Conservation (phyloP, 306 rosid species). For the Cucurbita ficifolia region DNA sequence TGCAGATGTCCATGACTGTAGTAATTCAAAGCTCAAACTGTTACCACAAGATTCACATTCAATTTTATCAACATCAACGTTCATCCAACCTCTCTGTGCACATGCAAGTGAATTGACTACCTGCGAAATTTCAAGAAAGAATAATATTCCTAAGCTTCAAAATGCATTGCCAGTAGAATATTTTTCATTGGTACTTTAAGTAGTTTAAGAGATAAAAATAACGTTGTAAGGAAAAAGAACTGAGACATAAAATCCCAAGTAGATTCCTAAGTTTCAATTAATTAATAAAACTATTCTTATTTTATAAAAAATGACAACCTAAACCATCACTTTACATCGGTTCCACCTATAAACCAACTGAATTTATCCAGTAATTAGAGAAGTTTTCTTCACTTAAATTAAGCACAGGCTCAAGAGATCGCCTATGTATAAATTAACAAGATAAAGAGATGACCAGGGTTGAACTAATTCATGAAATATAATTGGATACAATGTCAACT, state of each 20-base stretch:
- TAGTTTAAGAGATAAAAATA: neutral
- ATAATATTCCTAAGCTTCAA: neutral
- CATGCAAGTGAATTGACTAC: slow-evolving; percentile 60
- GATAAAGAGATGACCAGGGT: neutral
- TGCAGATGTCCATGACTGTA: slow-evolving; percentile 48
- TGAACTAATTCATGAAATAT: neutral
- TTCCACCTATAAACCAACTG: neutral
- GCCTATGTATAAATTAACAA: neutral
- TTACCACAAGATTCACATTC: slow-evolving; percentile 77
- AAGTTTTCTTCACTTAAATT: neutral
- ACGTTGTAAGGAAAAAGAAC: slow-evolving; percentile 5
- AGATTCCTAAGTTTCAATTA: neutral
- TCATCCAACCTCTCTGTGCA: slow-evolving; percentile 90
- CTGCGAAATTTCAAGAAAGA: slow-evolving; percentile 30
- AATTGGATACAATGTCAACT: neutral
- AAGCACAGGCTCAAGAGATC: neutral
- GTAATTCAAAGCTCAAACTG: slow-evolving; percentile 34
- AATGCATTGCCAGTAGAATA: neutral
- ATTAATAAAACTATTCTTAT: neutral
- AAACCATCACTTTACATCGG: neutral
- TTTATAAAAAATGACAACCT: neutral
- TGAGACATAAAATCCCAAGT: neutral
- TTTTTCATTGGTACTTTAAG: neutral
- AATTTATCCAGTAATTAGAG: neutral
- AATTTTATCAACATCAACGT: slow-evolving; percentile 70